Evolutionary conservation across 2,329 filamentous ascomycete species (phyloP).

Genomic region (Incumbomyces delicatus): DNA sequence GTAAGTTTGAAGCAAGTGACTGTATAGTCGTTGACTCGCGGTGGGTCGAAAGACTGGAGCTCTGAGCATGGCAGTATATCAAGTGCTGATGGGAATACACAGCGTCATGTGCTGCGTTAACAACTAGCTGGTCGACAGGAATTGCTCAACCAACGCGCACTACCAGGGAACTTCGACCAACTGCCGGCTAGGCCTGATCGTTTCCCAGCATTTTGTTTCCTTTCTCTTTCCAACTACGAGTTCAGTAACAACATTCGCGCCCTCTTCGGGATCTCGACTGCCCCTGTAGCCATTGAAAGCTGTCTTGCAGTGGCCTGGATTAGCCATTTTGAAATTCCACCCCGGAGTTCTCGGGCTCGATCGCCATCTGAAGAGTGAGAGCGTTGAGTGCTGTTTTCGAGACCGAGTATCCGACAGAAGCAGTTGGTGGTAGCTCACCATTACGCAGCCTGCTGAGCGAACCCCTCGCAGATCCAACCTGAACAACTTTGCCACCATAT

Average conservation of each 20-base stretch:
- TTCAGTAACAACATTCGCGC: slow-evolving; percentile 11
- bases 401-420: too few species aligned
- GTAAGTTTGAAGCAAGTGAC: too few species aligned
- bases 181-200: background rate
- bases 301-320: slow-evolving; percentile 14
- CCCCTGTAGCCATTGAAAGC: slow-evolving; percentile 7
- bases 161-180: background rate
- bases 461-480: slow-evolving; percentile 25
- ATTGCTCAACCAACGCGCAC: too few species aligned
- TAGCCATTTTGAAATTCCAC: slow-evolving; percentile 4
- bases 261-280: slow-evolving; percentile 8
- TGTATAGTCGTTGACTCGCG: too few species aligned
- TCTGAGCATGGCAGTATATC: too few species aligned
- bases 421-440: slow-evolving; percentile 5
- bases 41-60: too few species aligned
- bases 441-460: slow-evolving; percentile 13
- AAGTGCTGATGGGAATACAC: too few species aligned
- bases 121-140: too few species aligned
- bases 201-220: background rate
- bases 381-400: slow-evolving; percentile 1
- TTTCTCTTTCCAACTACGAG: slow-evolving; percentile 4
- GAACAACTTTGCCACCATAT: slow-evolving; percentile 24
- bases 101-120: too few species aligned
- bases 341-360: too few species aligned
- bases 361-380: too few species aligned